Percentiles rank a stretch among this genome's conserved stretches.
phyloP scores from a whole-genome alignment of 2,329 filamentous ascomycete species.

The Scortechinia acanthostroma region DNA sequence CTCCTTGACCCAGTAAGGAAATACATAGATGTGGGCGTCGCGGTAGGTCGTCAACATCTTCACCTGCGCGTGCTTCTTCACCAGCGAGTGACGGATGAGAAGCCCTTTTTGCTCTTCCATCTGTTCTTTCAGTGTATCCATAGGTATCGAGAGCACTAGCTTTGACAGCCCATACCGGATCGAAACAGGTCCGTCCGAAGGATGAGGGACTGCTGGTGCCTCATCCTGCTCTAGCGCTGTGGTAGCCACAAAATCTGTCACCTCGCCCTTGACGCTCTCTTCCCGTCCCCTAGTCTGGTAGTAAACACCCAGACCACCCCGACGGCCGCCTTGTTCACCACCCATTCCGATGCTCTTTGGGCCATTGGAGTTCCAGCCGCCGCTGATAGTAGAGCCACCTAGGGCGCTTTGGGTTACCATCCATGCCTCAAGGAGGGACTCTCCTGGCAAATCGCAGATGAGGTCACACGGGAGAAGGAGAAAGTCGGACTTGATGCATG shows the following conservation, averaged over 20 bases:
- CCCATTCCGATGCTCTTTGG: slow-evolving; percentile 33
- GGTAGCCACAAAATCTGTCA: slow-evolving; percentile 56
- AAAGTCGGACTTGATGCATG: slow-evolving; percentile 51
- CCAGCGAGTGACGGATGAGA: slow-evolving; percentile 45
- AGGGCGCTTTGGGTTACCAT: slow-evolving; percentile 46
- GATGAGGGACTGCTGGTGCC: slow-evolving; percentile 33
- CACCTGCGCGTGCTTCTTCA: slow-evolving; percentile 44
- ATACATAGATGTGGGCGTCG: slow-evolving; percentile 57
- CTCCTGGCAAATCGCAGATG: slow-evolving; percentile 52
- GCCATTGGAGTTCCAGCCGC: slow-evolving; percentile 14
- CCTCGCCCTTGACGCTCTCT: slow-evolving; percentile 51
- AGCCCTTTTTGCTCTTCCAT: slow-evolving; percentile 44
- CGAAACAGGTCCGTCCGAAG: slow-evolving; percentile 21
- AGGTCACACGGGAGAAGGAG: slow-evolving; percentile 58
- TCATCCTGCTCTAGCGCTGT: slow-evolving; percentile 33
- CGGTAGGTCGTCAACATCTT: slow-evolving; percentile 52
- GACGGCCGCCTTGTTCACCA: slow-evolving; percentile 39
- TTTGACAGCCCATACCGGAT: slow-evolving; percentile 40
- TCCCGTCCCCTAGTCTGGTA: slow-evolving; percentile 49
- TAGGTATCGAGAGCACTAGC: slow-evolving; percentile 50
- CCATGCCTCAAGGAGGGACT: slow-evolving; percentile 51
- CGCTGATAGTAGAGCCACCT: slow-evolving; percentile 31
- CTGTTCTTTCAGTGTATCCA: slow-evolving; percentile 54
- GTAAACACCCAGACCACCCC: slow-evolving; percentile 52
- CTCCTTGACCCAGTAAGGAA: slow-evolving; percentile 56